phyloP scores from a whole-genome alignment of 2,329 filamentous ascomycete species.

The Fusarium verrucosum region DNA sequence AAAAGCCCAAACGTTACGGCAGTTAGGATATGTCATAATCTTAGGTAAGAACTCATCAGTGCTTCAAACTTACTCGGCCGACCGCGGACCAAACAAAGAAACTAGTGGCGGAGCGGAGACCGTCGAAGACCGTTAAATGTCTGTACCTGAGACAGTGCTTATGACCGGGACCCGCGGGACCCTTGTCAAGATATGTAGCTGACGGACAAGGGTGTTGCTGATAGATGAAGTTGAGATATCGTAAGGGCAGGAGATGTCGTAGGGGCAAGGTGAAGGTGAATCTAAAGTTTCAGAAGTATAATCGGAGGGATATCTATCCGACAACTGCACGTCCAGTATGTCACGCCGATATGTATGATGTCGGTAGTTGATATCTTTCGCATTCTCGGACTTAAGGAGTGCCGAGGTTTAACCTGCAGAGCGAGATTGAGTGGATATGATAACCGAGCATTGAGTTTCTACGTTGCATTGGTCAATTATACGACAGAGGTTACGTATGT shows the following conservation, averaged over 20 bases:
- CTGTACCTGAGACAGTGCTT: background rate
- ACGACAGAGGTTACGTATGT: too few relatives aligned
- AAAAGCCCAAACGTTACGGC: too few relatives aligned
- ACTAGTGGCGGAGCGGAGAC: background rate
- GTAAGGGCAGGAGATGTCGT: background rate
- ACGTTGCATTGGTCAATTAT: conserved; percentile 8
- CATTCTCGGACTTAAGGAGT: conserved; percentile 3
- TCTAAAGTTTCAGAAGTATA: background rate
- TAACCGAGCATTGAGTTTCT: conserved; percentile 14
- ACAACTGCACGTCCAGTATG: background rate
- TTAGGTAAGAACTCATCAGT: background rate
- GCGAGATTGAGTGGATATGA: conserved; percentile 28
- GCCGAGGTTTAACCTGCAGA: conserved; percentile 6
- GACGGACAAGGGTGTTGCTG: background rate
- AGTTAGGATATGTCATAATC: too few relatives aligned
- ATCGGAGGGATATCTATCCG: background rate
- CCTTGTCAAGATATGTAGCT: background rate
- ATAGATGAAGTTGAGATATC: background rate
- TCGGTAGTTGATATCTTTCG: too few relatives aligned
- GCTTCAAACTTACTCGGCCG: background rate
- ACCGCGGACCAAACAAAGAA: background rate
- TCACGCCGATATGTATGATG: conserved; percentile 14
- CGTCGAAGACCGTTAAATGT: background rate
- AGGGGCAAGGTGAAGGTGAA: background rate
- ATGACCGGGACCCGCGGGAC: background rate